phyloP scores from a whole-genome alignment of 306 rosid species.

The Hippophae tibetana region DNA sequence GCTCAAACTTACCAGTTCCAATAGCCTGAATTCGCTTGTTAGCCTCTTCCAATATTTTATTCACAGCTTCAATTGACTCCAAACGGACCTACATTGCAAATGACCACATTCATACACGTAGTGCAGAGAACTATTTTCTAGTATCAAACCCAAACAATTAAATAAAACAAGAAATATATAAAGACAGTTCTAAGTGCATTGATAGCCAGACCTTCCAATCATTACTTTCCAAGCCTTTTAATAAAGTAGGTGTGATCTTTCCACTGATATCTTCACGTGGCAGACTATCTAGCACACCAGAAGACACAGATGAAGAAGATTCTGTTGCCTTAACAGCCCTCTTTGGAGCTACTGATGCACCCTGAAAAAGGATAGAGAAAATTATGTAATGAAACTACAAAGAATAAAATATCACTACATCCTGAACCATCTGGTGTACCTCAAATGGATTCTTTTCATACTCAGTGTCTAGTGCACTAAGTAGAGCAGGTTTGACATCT shows the following conservation, averaged over 20 bases:
- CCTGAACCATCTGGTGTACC: conserved; percentile 33
- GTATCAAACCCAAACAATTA: not conserved
- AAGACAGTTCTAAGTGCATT: not conserved
- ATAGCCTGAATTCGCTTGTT: conserved; percentile 87
- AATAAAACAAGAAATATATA: conserved; percentile 5
- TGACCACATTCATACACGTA: conserved; percentile 14
- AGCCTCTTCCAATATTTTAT: conserved; percentile 95
- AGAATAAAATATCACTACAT: conserved; percentile 3
- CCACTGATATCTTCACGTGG: conserved; percentile 99
- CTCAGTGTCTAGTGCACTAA: conserved; percentile 85
- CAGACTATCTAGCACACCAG: conserved; percentile 73
- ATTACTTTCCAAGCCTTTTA: conserved; percentile 86
- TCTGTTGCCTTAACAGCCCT: conserved; percentile 53
- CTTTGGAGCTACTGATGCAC: conserved; percentile 69
- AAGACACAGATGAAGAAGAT: conserved; percentile 36
- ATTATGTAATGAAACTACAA: conserved; percentile 13
- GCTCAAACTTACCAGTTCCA: conserved; percentile 59
- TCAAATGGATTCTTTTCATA: conserved; percentile 91
- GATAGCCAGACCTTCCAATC: conserved; percentile 86
- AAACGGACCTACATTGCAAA: conserved; percentile 53
- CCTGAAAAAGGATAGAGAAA: conserved; percentile 35
- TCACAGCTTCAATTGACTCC: conserved; percentile 93
- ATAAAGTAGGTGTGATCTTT: conserved; percentile 68
- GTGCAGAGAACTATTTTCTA: not conserved
- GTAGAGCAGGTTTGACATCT: conserved; percentile 97